Conservation (phyloP, 345 rosid genomes). For the Eucalyptus erythrocorys region DNA sequence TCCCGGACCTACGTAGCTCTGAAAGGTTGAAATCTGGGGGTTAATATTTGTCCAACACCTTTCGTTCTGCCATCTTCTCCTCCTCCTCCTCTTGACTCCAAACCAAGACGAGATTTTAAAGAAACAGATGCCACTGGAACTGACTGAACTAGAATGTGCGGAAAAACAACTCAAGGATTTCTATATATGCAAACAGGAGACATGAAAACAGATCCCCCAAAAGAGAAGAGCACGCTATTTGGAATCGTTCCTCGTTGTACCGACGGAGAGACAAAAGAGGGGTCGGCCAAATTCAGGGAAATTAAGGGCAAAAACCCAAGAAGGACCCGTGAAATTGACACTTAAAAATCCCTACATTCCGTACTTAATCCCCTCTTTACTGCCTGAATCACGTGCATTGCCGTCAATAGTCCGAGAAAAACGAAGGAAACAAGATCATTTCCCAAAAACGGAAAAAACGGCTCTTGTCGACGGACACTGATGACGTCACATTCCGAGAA, state of each 20-base stretch:
- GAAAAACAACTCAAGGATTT: neutral
- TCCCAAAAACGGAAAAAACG: neutral
- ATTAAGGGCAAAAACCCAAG: neutral
- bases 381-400: no score
- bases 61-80: slow-evolving; percentile 63
- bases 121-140: neutral
- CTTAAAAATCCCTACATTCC: no score
- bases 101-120: neutral
- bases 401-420: no score
- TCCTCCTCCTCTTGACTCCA: neutral
- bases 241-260: neutral
- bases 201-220: neutral
- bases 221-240: neutral
- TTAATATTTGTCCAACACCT: slow-evolving; percentile 70
- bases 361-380: no score
- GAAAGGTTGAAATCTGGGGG: slow-evolving; percentile 89
- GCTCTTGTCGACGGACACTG: neutral
- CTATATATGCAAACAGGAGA: neutral
- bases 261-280: neutral
- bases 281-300: neutral
- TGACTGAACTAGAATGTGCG: neutral
- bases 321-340: neutral
- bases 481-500: neutral
- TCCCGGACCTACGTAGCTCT: slow-evolving; percentile 53
- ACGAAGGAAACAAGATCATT: neutral